These are phyloP conservation scores for Capsicum pubescens DNA, from an alignment of 257 asterid species.

Conservation along the genomic window DNA sequence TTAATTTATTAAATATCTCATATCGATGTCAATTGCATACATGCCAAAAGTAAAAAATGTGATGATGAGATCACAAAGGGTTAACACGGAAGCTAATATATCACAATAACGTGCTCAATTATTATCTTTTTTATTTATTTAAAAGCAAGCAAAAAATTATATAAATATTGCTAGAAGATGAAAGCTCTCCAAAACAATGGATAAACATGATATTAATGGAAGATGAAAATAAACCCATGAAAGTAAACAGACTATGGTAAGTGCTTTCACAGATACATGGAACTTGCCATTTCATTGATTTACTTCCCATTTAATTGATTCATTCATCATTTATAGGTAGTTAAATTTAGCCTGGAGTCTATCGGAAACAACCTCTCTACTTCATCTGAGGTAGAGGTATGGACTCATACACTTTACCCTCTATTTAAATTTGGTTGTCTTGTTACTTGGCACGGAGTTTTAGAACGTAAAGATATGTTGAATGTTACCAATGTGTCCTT, in stretches of 20 bases:
- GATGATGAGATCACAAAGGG: neutral
- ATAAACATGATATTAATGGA: neutral
- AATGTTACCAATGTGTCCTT: too few species aligned
- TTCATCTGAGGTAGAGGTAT: too few species aligned
- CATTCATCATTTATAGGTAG: neutral
- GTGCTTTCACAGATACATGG: neutral
- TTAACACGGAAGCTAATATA: neutral
- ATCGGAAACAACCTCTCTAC: too few species aligned
- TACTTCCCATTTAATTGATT: neutral
- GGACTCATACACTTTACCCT: too few species aligned
- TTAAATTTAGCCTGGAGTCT: too few species aligned
- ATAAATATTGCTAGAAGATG: neutral
- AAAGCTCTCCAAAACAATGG: neutral
- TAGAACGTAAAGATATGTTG: too few species aligned
- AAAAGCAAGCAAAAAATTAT: neutral
- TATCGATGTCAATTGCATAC: neutral
- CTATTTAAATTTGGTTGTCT: too few species aligned
- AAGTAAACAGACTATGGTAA: neutral
- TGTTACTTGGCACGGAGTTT: too few species aligned
- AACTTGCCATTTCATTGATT: neutral
- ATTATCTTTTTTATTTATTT: neutral
- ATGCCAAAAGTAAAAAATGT: neutral
- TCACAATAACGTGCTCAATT: neutral
- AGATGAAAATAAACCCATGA: neutral
- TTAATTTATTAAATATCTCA: too few species aligned